Conservation (phyloP, 2,329 filamentous ascomycete genomes). For the Arthrinium puccinioides region DNA sequence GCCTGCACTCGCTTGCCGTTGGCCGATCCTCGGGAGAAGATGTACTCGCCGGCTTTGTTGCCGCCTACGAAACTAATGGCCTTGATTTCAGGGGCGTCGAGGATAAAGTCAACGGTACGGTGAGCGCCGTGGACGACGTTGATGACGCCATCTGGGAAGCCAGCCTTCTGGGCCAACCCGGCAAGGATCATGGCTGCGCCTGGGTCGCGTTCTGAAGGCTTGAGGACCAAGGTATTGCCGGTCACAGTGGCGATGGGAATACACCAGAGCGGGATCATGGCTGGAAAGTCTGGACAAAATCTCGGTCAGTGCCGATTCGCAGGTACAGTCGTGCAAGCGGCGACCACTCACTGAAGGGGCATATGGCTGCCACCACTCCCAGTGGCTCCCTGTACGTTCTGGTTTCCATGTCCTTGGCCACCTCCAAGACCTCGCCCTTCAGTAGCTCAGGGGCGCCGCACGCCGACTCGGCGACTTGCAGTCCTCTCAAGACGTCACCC, state of each 20-base stretch:
- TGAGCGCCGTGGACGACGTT: conserved; percentile 79
- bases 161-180: conserved; percentile 71
- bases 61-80: conserved; percentile 80
- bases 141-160: conserved; percentile 74
- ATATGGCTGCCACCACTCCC: conserved; percentile 76
- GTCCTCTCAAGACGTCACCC: conserved; percentile 73
- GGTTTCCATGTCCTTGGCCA: conserved; percentile 87
- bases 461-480: conserved; percentile 80
- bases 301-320: not conserved
- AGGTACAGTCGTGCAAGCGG: conserved; percentile 1
- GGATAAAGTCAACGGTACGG: conserved; percentile 77
- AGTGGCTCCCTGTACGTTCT: conserved; percentile 74
- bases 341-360: conserved; percentile 66
- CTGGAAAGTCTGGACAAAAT: conserved; percentile 63
- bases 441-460: conserved; percentile 75
- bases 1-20: conserved; percentile 86
- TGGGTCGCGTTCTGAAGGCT: conserved; percentile 80
- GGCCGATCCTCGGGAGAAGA: conserved; percentile 69
- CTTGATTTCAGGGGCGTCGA: conserved; percentile 80
- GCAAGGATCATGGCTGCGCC: conserved; percentile 81
- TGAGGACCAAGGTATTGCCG: conserved; percentile 77
- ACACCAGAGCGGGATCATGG: conserved; percentile 90
- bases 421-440: conserved; percentile 77
- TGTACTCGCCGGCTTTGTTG: conserved; percentile 86
- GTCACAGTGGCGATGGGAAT: conserved; percentile 80